Conservation (phyloP, 2,329 filamentous ascomycete genomes). For the Neophaeococcomyces mojaviensis region DNA sequence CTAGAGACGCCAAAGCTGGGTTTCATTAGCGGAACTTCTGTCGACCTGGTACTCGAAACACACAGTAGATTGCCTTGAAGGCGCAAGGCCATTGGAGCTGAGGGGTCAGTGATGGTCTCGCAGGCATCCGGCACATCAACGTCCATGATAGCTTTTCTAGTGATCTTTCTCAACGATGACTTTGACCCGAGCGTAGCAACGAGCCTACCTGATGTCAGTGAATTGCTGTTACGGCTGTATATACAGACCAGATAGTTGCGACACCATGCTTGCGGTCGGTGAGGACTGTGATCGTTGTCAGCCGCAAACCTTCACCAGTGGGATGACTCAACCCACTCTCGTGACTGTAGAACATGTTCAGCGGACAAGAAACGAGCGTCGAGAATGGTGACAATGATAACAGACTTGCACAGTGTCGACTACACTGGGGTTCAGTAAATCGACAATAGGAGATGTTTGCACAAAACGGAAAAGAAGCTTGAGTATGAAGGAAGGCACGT, state of each 20-base stretch:
- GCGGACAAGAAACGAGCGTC: constrained; percentile 10
- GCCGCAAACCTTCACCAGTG: background rate
- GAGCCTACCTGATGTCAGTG: constrained; percentile 54
- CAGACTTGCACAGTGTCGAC: too few relatives aligned
- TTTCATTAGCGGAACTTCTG: constrained; percentile 14
- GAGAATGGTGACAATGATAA: constrained; percentile 1
- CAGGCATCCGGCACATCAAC: constrained; percentile 85
- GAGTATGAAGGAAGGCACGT: constrained; percentile 7
- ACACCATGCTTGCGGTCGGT: constrained; percentile 84
- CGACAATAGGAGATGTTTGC: too few relatives aligned
- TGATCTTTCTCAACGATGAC: constrained; percentile 64
- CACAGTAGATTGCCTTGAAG: constrained; percentile 82
- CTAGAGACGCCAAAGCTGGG: constrained; percentile 67
- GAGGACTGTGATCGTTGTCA: constrained; percentile 49
- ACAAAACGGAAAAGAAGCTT: constrained; percentile 10
- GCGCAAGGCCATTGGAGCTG: constrained; percentile 79
- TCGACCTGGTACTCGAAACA: constrained; percentile 20
- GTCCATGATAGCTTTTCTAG: constrained; percentile 76
- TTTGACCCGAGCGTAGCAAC: constrained; percentile 78
- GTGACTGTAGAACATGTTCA: constrained; percentile 84
- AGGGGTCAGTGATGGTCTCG: constrained; percentile 75
- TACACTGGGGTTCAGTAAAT: background rate
- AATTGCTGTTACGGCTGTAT: background rate
- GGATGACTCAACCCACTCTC: constrained; percentile 54
- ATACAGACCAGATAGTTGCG: constrained; percentile 78